phyloP scores from a whole-genome alignment of 306 rosid species.

The Lagenaria siceraria region DNA sequence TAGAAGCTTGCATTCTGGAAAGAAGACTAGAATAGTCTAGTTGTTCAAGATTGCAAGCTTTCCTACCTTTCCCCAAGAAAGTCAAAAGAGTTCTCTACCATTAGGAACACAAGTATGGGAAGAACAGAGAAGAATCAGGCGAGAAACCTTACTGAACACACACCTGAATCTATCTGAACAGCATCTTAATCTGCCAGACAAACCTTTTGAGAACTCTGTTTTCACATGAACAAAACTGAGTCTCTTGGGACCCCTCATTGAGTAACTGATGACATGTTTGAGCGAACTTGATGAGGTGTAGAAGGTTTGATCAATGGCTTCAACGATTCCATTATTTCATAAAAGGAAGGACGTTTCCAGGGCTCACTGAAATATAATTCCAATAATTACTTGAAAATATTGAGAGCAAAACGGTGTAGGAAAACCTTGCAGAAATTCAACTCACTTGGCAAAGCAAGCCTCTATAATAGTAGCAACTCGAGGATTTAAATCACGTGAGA shows the following conservation, averaged over 20 bases:
- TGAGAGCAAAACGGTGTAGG: background rate
- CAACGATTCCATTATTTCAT: conserved; percentile 76
- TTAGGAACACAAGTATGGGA: background rate
- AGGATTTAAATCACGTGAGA: conserved; percentile 70
- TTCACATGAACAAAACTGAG: conserved; percentile 17
- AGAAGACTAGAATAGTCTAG: background rate
- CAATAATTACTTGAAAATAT: background rate
- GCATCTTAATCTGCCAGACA: conserved; percentile 1
- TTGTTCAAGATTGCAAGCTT: conserved; percentile 1
- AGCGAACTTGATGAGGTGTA: conserved; percentile 54
- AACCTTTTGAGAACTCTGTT: conserved; percentile 5
- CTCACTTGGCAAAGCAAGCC: conserved; percentile 93
- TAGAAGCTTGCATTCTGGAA: background rate
- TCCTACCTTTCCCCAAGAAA: background rate
- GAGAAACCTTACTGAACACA: background rate
- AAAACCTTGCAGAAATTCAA: conserved; percentile 6
- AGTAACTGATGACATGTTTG: conserved; percentile 35
- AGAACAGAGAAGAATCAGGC: background rate
- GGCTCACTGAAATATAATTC: conserved; percentile 47
- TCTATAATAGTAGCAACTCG: conserved; percentile 69
- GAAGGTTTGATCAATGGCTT: conserved; percentile 65
- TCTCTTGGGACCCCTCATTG: conserved; percentile 25
- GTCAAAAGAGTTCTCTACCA: background rate
- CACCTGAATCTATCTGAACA: conserved; percentile 8
- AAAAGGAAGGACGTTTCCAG: conserved; percentile 87